Percentiles rank a stretch among this genome's conserved stretches.
Evolutionary conservation across 192 early-diverging fungal species (phyloP).

Genomic region (Umbelopsis sp.): DNA sequence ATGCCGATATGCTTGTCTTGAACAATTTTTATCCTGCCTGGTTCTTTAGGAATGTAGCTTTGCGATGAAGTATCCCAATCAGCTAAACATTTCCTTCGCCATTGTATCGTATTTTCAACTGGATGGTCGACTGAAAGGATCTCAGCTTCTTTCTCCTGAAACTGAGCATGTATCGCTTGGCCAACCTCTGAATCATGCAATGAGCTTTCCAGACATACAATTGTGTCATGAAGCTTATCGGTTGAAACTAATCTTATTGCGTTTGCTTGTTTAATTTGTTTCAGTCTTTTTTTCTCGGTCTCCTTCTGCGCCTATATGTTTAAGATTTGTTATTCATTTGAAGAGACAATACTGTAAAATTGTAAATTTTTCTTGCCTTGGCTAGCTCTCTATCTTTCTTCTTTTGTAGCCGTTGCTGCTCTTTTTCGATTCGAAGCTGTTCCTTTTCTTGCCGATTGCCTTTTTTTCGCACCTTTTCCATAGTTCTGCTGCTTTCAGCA

Average conservation of each 20-base stretch:
- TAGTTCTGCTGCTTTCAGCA: too few relatives aligned
- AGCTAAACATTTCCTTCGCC: constrained; percentile 34
- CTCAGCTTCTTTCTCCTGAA: constrained; percentile 14
- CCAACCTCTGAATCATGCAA: constrained; percentile 37
- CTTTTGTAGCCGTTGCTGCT: constrained; percentile 1
- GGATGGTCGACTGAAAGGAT: not conserved
- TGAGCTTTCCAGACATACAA: constrained; percentile 41
- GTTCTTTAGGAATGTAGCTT: constrained; percentile 26
- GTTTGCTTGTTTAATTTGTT: constrained; percentile 39
- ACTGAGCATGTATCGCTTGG: constrained; percentile 19
- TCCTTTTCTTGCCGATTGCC: too few relatives aligned
- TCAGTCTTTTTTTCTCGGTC: constrained; percentile 29
- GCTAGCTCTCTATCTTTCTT: not conserved
- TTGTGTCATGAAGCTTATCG: constrained; percentile 44
- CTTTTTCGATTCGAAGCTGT: not conserved
- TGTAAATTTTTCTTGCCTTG: not conserved
- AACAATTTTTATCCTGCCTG: constrained; percentile 17
- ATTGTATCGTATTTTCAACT: constrained; percentile 35
- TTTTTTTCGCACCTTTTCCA: too few relatives aligned
- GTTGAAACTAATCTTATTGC: constrained; percentile 30
- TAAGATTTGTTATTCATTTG: too few relatives aligned
- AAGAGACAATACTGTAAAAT: too few relatives aligned
- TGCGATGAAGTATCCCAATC: constrained; percentile 40
- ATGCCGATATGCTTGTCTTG: constrained; percentile 34
- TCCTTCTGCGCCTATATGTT: constrained; percentile 12